Percentiles rank a stretch among this genome's conserved stretches.
Conservation (phyloP, 73 alveolate species). For the Tetrahymena thermophila region DNA sequence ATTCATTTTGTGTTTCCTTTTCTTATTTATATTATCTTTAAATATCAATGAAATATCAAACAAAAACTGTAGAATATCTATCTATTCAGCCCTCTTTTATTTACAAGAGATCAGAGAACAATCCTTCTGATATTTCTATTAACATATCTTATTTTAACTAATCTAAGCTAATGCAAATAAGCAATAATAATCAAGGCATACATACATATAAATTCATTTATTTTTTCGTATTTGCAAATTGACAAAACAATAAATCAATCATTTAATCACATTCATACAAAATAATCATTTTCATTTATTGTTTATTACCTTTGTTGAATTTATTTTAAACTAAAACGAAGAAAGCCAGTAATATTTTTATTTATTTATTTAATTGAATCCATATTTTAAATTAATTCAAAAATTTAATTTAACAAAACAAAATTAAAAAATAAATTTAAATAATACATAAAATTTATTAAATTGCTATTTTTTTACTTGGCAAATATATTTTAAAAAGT, state of each 20-base stretch:
- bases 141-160: neutral
- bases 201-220: neutral
- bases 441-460: too few relatives aligned
- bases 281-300: neutral
- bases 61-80: neutral
- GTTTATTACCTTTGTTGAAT: neutral
- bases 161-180: neutral
- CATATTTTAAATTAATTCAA: too few relatives aligned
- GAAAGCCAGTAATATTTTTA: neutral
- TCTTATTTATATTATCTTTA: neutral
- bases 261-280: neutral
- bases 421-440: too few relatives aligned
- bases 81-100: neutral
- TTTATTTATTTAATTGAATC: too few relatives aligned
- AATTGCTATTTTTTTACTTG: too few relatives aligned
- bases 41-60: neutral
- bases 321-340: neutral
- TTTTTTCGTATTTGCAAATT: neutral
- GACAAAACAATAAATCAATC: too few relatives aligned
- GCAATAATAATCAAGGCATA: neutral
- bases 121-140: neutral
- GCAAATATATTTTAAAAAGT: too few relatives aligned
- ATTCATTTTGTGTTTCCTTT: neutral
- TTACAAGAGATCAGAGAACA: neutral
- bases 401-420: too few relatives aligned